Evolutionary conservation across 495 filamentous ascomycete genomes (phyloP), one percentile per base, ranked within the genome.

Genomic region (Aspergillus steynii): DNA sequence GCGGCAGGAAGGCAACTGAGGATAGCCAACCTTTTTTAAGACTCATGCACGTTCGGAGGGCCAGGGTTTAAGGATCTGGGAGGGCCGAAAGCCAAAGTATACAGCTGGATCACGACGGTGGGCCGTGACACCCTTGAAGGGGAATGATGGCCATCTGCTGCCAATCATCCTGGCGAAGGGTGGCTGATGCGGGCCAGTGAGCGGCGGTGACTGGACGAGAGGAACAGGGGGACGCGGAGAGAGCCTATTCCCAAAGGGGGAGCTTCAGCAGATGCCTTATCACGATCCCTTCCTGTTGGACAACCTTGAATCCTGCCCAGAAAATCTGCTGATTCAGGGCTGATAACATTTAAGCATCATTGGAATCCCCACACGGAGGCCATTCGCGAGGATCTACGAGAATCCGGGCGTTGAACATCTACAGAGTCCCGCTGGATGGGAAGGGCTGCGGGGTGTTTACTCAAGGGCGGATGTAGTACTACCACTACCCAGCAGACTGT

Each of bases 231-330:
- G 58, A 26, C 50, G 60, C 29, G 52, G 58, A 55, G 61, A 50
- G 26, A 51, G 60, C 56, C 71, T 66, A 68, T 62, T 63, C 74
- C 72, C 34, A 71, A 70, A 73, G 64, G 61, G 74, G 74, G 74
- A 76, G 72, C 69, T 76, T 70, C 58, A 76, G 55, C 72, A 76
- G 74, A 76, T 64, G 48, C 31, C 15, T 46, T 25, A 53, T 27
- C 15, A 34, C 12, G 37, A 42, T 42, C 5, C 9, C 37, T 12
- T 42, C 14, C 37, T 3, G 9, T 42, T 12, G 37, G 37, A 42
- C 49, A 27, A 14, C 12, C 37, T 15, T 42, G 37, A 42, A 42
- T 42, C 10, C 37, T 15, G 37, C 9, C 12, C 12, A 42, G 14
- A 12, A 15, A 12, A 3, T 8, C 9, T 12, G 14, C 10, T 14